Evolutionary conservation across 78 protist species (phyloP).

Genomic region (Guillardia theta): DNA sequence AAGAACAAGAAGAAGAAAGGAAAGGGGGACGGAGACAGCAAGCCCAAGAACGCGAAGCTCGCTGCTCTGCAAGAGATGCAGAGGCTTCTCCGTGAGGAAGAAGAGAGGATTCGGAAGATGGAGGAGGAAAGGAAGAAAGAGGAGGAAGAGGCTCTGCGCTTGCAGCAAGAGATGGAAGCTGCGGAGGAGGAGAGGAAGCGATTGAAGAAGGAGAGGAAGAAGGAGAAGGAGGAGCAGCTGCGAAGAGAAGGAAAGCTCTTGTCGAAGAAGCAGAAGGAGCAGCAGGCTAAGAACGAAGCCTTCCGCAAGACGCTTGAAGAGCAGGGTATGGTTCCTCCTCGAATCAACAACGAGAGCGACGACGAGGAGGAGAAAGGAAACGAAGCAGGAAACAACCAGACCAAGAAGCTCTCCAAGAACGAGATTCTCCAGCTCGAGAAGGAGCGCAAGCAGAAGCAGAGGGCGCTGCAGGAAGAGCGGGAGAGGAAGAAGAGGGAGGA

Average conservation of each 20-base stretch:
- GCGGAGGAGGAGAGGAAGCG: not conserved
- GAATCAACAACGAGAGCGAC: not conserved
- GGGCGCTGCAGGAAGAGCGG: not conserved
- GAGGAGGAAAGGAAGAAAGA: not conserved
- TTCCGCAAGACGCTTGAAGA: not conserved
- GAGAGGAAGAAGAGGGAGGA: not conserved
- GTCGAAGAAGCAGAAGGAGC: constrained; percentile 22
- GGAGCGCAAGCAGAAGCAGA: not conserved
- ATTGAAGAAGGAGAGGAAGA: not conserved
- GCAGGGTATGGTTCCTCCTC: not conserved
- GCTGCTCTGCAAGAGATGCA: not conserved
- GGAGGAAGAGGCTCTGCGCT: not conserved
- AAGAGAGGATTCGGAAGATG: not conserved
- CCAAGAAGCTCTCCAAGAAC: not conserved
- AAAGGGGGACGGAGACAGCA: not conserved
- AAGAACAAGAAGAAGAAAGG: not conserved
- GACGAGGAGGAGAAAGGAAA: not conserved
- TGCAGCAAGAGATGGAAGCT: not conserved
- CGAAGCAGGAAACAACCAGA: not conserved
- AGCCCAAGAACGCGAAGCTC: not conserved
- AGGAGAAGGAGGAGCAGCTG: constrained; percentile 13
- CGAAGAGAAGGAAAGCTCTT: not conserved
- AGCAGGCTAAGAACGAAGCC: constrained; percentile 19
- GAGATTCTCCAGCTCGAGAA: not conserved
- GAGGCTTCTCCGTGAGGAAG: not conserved